phyloP scores from a whole-genome alignment of 169 alveolate species.

The Perkinsus olseni region DNA sequence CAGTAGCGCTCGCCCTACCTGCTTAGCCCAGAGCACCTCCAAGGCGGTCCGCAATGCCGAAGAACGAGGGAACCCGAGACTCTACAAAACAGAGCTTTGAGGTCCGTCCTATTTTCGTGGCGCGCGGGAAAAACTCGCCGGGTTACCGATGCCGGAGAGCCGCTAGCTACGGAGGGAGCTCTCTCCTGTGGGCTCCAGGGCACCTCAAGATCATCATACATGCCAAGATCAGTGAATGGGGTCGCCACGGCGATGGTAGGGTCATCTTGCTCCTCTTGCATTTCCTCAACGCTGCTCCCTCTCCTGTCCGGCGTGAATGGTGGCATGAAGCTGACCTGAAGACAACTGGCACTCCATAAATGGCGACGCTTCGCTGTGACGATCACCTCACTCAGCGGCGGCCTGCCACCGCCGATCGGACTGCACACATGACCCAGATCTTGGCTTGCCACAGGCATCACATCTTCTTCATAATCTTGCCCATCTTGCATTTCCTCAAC shows the following conservation, averaged over 20 bases:
- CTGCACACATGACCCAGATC: no score
- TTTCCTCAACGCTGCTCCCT: neutral
- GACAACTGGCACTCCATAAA: no score
- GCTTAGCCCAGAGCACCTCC: neutral
- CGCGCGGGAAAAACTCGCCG: neutral
- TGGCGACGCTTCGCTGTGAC: no score
- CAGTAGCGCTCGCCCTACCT: neutral
- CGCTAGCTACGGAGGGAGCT: neutral
- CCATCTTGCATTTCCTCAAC: neutral
- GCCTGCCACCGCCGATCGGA: no score
- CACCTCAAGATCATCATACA: neutral
- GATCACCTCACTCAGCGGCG: no score
- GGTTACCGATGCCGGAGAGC: neutral
- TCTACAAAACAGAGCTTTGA: neutral
- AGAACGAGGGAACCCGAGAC: neutral
- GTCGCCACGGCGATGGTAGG: neutral
- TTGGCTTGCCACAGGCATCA: no score
- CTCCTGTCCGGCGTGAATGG: no score
- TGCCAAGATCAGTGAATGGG: neutral
- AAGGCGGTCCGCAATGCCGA: neutral
- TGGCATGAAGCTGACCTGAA: no score
- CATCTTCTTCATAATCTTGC: neutral
- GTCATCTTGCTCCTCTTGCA: neutral
- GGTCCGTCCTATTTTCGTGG: neutral
- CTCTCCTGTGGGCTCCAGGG: neutral